A percentile compares a stretch with the other conserved stretches of the same genome.
Conservation (phyloP, 192 early-diverging fungal genomes). For the Glomus cerebriforme region DNA sequence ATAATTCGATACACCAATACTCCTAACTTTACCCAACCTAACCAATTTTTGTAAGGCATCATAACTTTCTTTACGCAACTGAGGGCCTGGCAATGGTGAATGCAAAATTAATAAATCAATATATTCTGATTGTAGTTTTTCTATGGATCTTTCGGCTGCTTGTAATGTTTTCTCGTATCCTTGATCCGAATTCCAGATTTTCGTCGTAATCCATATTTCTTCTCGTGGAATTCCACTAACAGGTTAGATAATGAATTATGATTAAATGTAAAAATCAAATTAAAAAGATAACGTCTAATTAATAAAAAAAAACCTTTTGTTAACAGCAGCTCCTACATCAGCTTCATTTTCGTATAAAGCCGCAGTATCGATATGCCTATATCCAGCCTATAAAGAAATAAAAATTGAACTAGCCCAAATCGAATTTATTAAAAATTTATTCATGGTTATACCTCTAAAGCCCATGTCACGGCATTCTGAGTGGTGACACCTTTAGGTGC, state of each 20-base stretch:
- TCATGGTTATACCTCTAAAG: neutral
- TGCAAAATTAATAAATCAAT: conserved; percentile 67
- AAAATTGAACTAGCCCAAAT: neutral
- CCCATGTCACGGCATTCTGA: neutral
- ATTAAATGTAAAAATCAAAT: neutral
- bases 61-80: conserved; percentile 52
- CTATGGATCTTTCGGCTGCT: conserved; percentile 55
- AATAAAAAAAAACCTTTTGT: conserved; percentile 38
- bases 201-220: conserved; percentile 66
- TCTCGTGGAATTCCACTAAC: conserved; percentile 42
- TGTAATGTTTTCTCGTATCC: conserved; percentile 48
- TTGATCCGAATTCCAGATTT: conserved; percentile 58
- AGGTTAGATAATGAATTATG: neutral
- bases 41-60: conserved; percentile 53
- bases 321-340: conserved; percentile 47
- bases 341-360: conserved; percentile 46
- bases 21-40: conserved; percentile 51
- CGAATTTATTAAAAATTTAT: neutral
- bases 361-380: conserved; percentile 60
- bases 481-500: neutral
- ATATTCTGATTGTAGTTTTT: conserved; percentile 54
- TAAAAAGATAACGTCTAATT: neutral
- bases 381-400: conserved; percentile 43
- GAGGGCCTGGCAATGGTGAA: conserved; percentile 53
- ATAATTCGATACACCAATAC: conserved; percentile 62